A percentile compares a stretch with the other conserved stretches of the same genome.
These are phyloP conservation scores for Breviolum minutum DNA, from an alignment of 73 alveolate species.

Conservation along the genomic window DNA sequence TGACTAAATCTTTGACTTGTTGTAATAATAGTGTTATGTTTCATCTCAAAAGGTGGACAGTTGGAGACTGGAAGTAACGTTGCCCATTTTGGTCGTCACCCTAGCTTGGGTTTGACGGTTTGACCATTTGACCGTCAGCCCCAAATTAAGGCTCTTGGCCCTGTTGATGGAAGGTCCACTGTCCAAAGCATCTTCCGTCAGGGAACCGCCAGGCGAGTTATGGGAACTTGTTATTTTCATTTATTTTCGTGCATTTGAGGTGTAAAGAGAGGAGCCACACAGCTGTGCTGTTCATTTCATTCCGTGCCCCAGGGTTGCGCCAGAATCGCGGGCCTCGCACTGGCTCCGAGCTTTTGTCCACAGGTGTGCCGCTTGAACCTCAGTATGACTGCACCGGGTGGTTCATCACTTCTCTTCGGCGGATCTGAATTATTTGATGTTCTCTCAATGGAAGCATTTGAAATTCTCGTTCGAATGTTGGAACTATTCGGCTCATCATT, in stretches of 20 bases:
- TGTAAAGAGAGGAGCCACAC: too few species aligned
- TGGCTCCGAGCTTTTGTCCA: constrained; percentile 47
- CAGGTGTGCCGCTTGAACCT: background rate
- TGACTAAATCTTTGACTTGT: too few species aligned
- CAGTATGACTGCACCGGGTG: background rate
- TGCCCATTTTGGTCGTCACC: too few species aligned
- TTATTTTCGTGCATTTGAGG: too few species aligned
- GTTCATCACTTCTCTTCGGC: background rate
- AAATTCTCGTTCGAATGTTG: too few species aligned
- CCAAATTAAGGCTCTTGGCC: constrained; percentile 44
- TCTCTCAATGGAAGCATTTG: background rate
- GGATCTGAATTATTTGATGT: background rate
- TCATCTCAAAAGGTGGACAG: too few species aligned
- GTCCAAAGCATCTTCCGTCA: constrained; percentile 74
- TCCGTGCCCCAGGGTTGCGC: constrained; percentile 10
- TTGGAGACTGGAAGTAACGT: too few species aligned
- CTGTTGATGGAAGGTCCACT: constrained; percentile 74
- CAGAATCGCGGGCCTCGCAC: constrained; percentile 5
- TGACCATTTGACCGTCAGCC: too few species aligned
- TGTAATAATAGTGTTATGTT: too few species aligned
- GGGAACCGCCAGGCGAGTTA: constrained; percentile 42
- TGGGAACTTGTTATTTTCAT: background rate
- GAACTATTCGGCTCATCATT: too few species aligned
- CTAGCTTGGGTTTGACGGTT: too few species aligned
- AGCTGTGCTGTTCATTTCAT: too few species aligned